Percentiles rank a stretch among this genome's conserved stretches.
phyloP scores from a whole-genome alignment of 2,329 filamentous ascomycete species.

The Phaeomoniella chlamydospora region DNA sequence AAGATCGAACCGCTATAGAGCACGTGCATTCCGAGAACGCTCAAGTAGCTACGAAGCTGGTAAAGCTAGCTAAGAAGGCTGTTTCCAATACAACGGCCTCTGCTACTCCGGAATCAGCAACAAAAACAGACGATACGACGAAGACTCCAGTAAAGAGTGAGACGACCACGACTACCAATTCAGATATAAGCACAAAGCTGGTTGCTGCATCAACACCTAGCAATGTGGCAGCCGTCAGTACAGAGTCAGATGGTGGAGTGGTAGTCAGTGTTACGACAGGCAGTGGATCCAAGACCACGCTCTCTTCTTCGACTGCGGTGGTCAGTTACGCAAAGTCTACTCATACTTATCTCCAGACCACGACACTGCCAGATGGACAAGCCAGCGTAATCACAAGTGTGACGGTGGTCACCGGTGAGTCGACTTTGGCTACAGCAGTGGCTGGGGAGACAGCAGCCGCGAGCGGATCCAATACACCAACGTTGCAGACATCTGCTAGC shows the following conservation, averaged over 20 bases:
- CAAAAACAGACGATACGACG: conserved; percentile 4
- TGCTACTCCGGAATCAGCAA: conserved; percentile 5
- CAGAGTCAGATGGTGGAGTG: conserved; percentile 10
- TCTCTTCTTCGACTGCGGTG: conserved; percentile 10
- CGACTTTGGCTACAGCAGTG: conserved; percentile 12
- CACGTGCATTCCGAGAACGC: conserved; percentile 47
- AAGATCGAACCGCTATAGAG: conserved; percentile 49
- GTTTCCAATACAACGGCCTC: conserved; percentile 10
- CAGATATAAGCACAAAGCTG: conserved; percentile 11
- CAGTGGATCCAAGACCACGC: conserved; percentile 14
- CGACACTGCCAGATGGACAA: conserved; percentile 25
- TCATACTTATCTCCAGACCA: conserved; percentile 24
- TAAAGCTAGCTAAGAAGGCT: conserved; percentile 47
- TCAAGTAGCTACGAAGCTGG: conserved; percentile 45
- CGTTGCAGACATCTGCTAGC: neutral
- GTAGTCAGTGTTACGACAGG: conserved; percentile 13
- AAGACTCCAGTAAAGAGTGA: conserved; percentile 2
- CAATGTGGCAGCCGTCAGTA: conserved; percentile 9
- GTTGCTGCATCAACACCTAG: conserved; percentile 9
- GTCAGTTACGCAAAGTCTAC: conserved; percentile 17
- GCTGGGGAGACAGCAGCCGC: conserved; percentile 9
- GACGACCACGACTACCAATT: conserved; percentile 6
- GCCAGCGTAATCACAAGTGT: conserved; percentile 27
- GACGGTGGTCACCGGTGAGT: conserved; percentile 25
- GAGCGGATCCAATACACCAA: neutral